Conservation (phyloP, 768 basidiomycete species). For the Kwoniella heveanensis region DNA sequence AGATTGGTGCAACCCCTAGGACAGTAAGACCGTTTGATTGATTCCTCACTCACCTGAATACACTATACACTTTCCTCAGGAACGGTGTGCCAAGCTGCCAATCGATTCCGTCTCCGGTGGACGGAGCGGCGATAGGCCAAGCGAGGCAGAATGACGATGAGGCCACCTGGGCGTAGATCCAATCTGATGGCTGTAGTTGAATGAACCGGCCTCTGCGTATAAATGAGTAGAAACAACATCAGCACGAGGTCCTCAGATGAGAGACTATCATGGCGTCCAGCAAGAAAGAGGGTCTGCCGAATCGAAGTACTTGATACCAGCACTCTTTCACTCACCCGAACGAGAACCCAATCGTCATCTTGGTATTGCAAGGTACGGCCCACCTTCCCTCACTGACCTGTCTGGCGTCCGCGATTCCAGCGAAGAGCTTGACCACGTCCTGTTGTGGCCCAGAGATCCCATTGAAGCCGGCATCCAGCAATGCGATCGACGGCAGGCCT, state of each 20-base stretch:
- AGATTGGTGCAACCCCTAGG: too few species aligned
- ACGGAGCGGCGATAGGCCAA: conserved; percentile 47
- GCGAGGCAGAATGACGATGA: conserved; percentile 46
- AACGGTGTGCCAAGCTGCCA: conserved; percentile 55
- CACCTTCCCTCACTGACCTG: conserved; percentile 46
- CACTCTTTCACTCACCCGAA: conserved; percentile 39
- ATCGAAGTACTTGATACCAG: too few species aligned
- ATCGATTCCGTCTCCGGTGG: conserved; percentile 49
- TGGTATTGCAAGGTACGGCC: conserved; percentile 51
- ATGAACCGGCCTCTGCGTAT: conserved; percentile 34
- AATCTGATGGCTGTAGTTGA: conserved; percentile 51
- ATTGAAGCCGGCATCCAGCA: conserved; percentile 51
- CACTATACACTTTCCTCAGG: conserved; percentile 45
- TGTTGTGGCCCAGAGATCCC: conserved; percentile 51
- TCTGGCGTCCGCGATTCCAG: conserved; percentile 41
- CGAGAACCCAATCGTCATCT: conserved; percentile 48
- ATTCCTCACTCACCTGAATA: conserved; percentile 44
- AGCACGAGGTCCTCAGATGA: neutral
- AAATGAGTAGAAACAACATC: neutral
- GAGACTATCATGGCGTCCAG: too few species aligned
- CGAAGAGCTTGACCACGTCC: conserved; percentile 48
- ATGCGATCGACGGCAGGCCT: conserved; percentile 33
- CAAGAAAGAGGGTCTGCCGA: too few species aligned
- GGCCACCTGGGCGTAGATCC: conserved; percentile 47
- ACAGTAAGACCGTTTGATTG: too few species aligned